Base-by-base conservation (phyloP, 1,284 basidiomycete genomes). In the Hemileia vastatrix region DNA sequence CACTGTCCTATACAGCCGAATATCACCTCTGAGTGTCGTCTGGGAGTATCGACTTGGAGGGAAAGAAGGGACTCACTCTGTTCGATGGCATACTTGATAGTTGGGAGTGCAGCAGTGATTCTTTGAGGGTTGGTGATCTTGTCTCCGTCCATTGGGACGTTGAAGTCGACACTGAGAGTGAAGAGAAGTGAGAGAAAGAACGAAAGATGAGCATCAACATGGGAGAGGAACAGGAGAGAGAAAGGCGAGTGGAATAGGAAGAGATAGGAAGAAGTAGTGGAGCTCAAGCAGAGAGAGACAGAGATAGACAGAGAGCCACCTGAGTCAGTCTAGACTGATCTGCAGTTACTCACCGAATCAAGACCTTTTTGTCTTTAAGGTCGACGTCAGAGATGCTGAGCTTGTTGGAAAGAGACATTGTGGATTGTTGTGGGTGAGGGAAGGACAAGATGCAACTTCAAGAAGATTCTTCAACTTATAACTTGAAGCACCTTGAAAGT, bases 121-220 rank as follows among this genome's bases (percentile, higher is more conserved):
- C 94, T 88, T 90, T 75, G 73, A 69, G 91, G 88, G 81, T 97
- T 97, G 59, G 93, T 95, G 81, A 97, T 93, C 77, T 86, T 85
- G 75, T 86, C 82, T 79, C 80, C 80, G 72, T 80, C 79, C 69
- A 90, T 84, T 68, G 94, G 94, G 70, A 97, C 94, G 79, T 98
- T 98, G 81, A 98, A 98, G 83, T 98, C 94, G 72, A 97, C 77
- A 47, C 65, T 66, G 52, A 3, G 13, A 15, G 36, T 2, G 13
- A 13, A 18, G 48, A 3, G 48, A 18, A 50, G 48, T 32, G 31
- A 15, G 21, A 47, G 3, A 23, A 23, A 23, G 45, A 47, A 47
- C 6, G 4, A 18, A 47, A 18, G 45, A 23, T 18, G 18, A 23
- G 15, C 9, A 40, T 40, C 36, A 40, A 40, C 36, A 40, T 40